Evolutionary conservation across 225 moss, liverwort and hornwort species (phyloP), one percentile per base, ranked within the genome.

Genomic region (Rhytidiadelphus loreus): DNA sequence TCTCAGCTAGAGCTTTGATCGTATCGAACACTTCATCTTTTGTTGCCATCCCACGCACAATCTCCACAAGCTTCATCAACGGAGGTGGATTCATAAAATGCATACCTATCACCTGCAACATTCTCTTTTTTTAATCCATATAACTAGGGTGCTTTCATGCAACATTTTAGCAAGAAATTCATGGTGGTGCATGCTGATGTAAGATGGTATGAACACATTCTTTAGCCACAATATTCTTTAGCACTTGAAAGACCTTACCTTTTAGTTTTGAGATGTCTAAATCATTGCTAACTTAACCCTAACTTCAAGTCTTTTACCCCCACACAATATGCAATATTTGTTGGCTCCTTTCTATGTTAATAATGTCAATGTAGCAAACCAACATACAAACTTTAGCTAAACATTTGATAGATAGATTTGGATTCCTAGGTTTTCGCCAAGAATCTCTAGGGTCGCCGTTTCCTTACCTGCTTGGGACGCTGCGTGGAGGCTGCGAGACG

Each of bases 1-100:
- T 95, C 89, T 95, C 94, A 70, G 96, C 96, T 18, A 99, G 87
- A 57, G 80, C 90, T 75, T 95, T 92, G 80, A 96, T 93, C 3
- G 93, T 91, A 7, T 94, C 89, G 16, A 95, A 97, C 35, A 94
- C 95, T 85, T 91, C 83, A n/a, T 97, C 97, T 11, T 90, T 93
- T 9, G 97, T 99, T 86, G 93, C 92, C 46, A 96, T 87, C 59
- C 99, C 97, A 43, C 95, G 94, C 66, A 99, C 95, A 61, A 96
- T 83, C 93, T 99, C 99, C 82, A 99, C 99, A n/a, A 99, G 96
- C 88, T 95, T 95, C 97, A 99, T 99, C 35, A 97, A 53, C 11
- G 96, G 97, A 77, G 97, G 97, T 23, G 97, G 99, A 81, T 99
- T 99, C 99, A 97, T 99, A 37, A 97, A 99, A 88, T 99, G 99